Evolutionary conservation across 345 rosid species (phyloP), one percentile per base, ranked within the genome.

Genomic region (Psidium guajava): DNA sequence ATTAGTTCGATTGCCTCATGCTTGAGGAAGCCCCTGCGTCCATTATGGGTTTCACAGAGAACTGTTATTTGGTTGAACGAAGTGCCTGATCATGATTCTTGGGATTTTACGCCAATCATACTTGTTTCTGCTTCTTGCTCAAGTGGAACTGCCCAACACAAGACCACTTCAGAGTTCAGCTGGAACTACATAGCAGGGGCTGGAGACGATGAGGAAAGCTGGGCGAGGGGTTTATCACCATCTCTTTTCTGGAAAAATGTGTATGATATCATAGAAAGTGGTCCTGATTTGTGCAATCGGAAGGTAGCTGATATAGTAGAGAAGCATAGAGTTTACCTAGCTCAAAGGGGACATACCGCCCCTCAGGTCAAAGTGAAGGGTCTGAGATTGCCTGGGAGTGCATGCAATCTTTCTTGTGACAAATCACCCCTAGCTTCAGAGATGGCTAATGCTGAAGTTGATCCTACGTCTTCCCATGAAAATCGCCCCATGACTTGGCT

Each of bases 171-270:
- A 15, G 96, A 93, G 89, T 95, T 95, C 87, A 95, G 98, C 87
- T 97, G 98, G 99, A 94, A 83, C 89, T 97, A 97, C 86, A 97
- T 97, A 82, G 90, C 99, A 25, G 99, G 98, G 84, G 99, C 98
- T 81, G 99, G 99, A 85, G 99, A 97, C 58, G 99, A 97, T 85
- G 98, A 97, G 91, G 99, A 97, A 88, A 95, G 98, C 87, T 97
- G 99, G 99, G 93, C 99, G 8, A 92, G 98, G 92, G 96, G 98
- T 75, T 90, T 97, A 42, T 87, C 98, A 4, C 98, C 99, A 6
- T 86, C 86, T 87, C 89, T 93, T 84, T 97, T 95, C 87, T 97
- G 99, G 99, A 89, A 84, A 8, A 91, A 95, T 89, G 94, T 87
- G 24, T 89, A 92, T 83, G 95, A 95, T 92, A 84, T 95, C 81